phyloP scores from a whole-genome alignment of 2,329 filamentous ascomycete species.

The Orbilia quercus region DNA sequence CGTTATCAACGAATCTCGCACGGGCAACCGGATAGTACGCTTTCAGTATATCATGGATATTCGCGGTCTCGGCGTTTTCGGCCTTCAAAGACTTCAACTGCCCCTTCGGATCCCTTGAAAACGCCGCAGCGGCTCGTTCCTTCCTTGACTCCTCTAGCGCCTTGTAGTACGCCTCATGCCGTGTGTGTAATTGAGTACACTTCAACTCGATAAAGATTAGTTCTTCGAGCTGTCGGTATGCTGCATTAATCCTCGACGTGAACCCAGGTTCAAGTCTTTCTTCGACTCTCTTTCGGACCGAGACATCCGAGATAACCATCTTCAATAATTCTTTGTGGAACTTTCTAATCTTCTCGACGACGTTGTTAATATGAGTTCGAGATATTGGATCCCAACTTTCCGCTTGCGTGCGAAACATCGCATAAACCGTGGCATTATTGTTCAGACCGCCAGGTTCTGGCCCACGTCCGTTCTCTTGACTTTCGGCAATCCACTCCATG shows the following conservation, averaged over 20 bases:
- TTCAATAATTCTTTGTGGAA: slow-evolving; percentile 65
- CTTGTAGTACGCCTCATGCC: slow-evolving; percentile 69
- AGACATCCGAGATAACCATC: slow-evolving; percentile 64
- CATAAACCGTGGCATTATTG: slow-evolving; percentile 63
- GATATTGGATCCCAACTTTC: slow-evolving; percentile 68
- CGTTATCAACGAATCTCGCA: slow-evolving; percentile 72
- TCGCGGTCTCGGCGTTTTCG: slow-evolving; percentile 52
- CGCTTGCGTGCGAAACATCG: slow-evolving; percentile 68
- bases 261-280: slow-evolving; percentile 64
- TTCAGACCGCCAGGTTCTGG: slow-evolving; percentile 69
- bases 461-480: slow-evolving; percentile 66
- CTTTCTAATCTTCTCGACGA: slow-evolving; percentile 36
- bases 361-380: slow-evolving; percentile 65
- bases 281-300: slow-evolving; percentile 65
- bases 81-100: too few relatives aligned
- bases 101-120: too few relatives aligned
- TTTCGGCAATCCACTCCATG: slow-evolving; percentile 64
- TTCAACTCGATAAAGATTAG: slow-evolving; percentile 68
- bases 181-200: slow-evolving; percentile 65
- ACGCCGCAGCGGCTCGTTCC: not conserved
- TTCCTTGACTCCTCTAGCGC: slow-evolving; percentile 62
- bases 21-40: slow-evolving; percentile 73
- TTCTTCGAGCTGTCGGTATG: slow-evolving; percentile 67
- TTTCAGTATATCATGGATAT: slow-evolving; percentile 71
- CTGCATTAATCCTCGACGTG: slow-evolving; percentile 65